Evolutionary conservation across 306 rosid genomes (phyloP).

Genomic region (Carpinus viminea): DNA sequence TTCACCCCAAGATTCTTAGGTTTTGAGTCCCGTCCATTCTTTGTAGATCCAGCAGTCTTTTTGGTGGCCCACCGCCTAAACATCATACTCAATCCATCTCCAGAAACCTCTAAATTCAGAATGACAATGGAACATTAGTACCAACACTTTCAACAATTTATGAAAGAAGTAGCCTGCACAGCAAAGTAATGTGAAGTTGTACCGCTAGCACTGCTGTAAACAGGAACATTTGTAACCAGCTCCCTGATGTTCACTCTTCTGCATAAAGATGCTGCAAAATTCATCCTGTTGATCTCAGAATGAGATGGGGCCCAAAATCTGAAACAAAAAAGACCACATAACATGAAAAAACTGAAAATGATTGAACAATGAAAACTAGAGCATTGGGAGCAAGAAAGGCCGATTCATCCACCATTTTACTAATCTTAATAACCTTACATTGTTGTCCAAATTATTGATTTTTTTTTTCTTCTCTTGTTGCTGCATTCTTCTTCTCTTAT

Average conservation of each 20-base stretch:
- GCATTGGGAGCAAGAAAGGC: background rate
- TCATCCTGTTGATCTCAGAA: constrained; percentile 38
- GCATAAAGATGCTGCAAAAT: constrained; percentile 55
- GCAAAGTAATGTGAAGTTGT: constrained; percentile 22
- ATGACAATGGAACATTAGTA: constrained; percentile 17
- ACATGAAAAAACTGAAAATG: background rate
- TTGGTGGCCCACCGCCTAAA: constrained; percentile 93
- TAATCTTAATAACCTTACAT: background rate
- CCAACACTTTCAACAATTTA: constrained; percentile 11
- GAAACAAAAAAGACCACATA: constrained; percentile 5
- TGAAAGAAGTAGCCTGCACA: constrained; percentile 9
- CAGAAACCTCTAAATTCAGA: constrained; percentile 53
- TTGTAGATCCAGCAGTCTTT: constrained; percentile 82
- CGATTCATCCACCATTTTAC: background rate
- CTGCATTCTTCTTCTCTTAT: background rate
- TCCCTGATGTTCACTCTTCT: constrained; percentile 68
- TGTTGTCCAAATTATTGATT: background rate
- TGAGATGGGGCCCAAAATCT: background rate
- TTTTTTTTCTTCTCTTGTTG: background rate
- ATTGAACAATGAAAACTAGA: background rate
- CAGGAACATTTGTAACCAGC: constrained; percentile 54
- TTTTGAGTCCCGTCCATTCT: constrained; percentile 87
- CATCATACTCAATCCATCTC: constrained; percentile 69
- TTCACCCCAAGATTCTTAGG: constrained; percentile 95
- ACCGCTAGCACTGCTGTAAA: constrained; percentile 64